Conservation (phyloP, 1,139 yeast species). For the Arxiozyma heterogenica region DNA sequence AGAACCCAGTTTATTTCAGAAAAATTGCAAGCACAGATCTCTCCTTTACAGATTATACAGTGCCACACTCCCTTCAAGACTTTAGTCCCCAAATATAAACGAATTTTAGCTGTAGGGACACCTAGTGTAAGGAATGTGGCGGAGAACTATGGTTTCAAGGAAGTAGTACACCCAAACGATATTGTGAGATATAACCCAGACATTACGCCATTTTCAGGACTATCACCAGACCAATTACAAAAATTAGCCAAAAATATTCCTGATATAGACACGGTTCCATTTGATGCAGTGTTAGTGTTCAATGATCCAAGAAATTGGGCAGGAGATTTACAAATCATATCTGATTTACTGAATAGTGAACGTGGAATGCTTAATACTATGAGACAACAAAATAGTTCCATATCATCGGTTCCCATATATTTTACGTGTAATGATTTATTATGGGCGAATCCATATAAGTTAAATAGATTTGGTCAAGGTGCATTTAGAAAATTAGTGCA, state of each 20-base stretch:
- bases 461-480: conserved; percentile 90
- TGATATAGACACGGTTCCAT: conserved; percentile 35
- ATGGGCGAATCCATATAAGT: conserved; percentile 78
- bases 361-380: conserved; percentile 60
- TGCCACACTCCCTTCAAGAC: conserved; percentile 85
- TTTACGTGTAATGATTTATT: conserved; percentile 82
- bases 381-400: conserved; percentile 29
- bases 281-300: conserved; percentile 78
- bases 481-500: conserved; percentile 65
- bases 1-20: conserved; percentile 51
- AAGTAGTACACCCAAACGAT: conserved; percentile 72
- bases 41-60: conserved; percentile 65
- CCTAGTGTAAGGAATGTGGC: conserved; percentile 72
- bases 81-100: conserved; percentile 42
- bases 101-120: conserved; percentile 82
- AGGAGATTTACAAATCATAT: conserved; percentile 69
- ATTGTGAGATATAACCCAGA: conserved; percentile 41
- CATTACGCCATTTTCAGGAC: conserved; percentile 61
- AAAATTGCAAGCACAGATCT: conserved; percentile 42
- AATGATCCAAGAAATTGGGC: conserved; percentile 91
- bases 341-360: conserved; percentile 61
- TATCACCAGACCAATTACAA: conserved; percentile 48
- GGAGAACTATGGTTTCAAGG: conserved; percentile 64
- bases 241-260: conserved; percentile 35
- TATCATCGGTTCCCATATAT: conserved; percentile 68